These are phyloP conservation scores for Chlorophyllum brunneum DNA, from an alignment of 768 basidiomycete genomes.

Conservation along the genomic window DNA sequence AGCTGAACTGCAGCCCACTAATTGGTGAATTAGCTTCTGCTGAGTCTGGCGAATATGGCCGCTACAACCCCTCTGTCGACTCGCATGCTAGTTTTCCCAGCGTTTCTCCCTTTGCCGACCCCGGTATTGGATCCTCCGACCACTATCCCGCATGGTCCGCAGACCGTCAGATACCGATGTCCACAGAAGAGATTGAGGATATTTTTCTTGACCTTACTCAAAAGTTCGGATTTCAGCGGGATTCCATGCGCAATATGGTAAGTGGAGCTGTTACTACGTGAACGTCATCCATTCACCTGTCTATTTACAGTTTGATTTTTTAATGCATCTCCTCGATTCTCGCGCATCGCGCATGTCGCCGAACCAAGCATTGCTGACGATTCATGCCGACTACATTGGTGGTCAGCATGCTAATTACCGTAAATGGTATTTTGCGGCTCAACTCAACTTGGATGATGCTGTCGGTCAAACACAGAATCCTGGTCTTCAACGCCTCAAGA, in stretches of 20 bases:
- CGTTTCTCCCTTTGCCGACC: constrained; percentile 58
- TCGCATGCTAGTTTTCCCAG: constrained; percentile 58
- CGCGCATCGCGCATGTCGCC: constrained; percentile 98
- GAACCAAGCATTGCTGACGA: constrained; percentile 90
- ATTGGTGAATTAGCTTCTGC: constrained; percentile 13
- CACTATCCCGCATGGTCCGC: constrained; percentile 96
- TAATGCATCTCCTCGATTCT: constrained; percentile 97
- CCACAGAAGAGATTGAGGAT: constrained; percentile 97
- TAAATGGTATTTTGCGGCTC: constrained; percentile 99
- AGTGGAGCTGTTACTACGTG: constrained; percentile 19
- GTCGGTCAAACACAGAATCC: constrained; percentile 95
- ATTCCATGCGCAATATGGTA: constrained; percentile 95
- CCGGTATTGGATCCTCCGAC: constrained; percentile 46
- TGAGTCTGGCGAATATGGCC: constrained; percentile 32
- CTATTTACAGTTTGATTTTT: constrained; percentile 78
- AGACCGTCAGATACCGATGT: constrained; percentile 92
- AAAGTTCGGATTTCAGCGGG: constrained; percentile 98
- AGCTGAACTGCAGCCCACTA: constrained; percentile 1
- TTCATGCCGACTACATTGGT: constrained; percentile 99
- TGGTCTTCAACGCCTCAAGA: constrained; percentile 84
- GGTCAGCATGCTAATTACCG: constrained; percentile 99
- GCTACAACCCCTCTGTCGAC: constrained; percentile 54
- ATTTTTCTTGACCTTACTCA: constrained; percentile 97
- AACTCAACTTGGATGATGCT: constrained; percentile 98
- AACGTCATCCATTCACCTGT: constrained; percentile 4